Evolutionary conservation across 495 filamentous ascomycete species (phyloP).

Genomic region (Rusavskia elegans): DNA sequence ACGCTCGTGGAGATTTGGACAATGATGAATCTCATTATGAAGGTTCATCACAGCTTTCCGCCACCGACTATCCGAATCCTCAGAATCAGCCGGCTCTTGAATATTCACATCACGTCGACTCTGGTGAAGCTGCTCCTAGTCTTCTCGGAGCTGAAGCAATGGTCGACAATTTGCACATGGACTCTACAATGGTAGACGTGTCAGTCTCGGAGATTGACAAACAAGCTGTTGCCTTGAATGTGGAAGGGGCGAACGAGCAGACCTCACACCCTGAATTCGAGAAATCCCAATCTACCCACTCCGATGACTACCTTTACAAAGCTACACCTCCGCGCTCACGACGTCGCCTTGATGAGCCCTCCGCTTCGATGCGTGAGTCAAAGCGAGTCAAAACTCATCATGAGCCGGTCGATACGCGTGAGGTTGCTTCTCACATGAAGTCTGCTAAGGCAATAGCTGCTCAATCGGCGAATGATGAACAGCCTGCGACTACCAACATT

Average conservation of each 20-base stretch:
- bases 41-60: conserved; percentile 1
- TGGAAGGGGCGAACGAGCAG: not conserved
- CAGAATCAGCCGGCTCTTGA: conserved; percentile 8
- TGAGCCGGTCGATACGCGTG: not conserved
- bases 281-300: conserved; percentile 1
- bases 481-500: too few species aligned
- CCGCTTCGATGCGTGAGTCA: not conserved
- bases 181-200: conserved; percentile 26
- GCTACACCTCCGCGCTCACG: conserved; percentile 19
- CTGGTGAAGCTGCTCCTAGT: conserved; percentile 30
- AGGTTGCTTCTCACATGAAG: too few species aligned
- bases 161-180: conserved; percentile 52
- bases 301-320: not conserved
- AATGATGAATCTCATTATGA: conserved; percentile 13
- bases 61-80: conserved; percentile 6
- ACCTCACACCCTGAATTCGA: conserved; percentile 6
- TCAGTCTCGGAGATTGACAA: conserved; percentile 11
- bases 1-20: conserved; percentile 22
- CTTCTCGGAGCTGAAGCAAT: conserved; percentile 51
- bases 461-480: too few species aligned
- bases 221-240: conserved; percentile 12
- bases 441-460: too few species aligned
- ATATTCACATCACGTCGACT: not conserved
- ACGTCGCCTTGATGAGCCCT: not conserved
- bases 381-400: not conserved